Evolutionary conservation across 1,284 basidiomycete species (phyloP).

Genomic region (Sporisorium reilianum): DNA sequence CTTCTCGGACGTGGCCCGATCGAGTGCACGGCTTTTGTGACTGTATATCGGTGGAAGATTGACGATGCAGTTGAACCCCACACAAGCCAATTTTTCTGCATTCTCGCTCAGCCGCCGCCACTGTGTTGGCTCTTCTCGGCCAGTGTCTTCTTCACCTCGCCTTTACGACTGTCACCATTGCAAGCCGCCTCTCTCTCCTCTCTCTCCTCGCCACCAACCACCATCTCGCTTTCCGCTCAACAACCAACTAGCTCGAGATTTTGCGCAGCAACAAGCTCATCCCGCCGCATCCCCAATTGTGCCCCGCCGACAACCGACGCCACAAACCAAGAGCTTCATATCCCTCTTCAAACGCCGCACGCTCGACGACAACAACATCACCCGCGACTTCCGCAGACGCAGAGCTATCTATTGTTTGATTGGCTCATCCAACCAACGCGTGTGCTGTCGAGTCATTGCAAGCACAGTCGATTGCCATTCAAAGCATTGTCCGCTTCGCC

Average conservation of each 20-base stretch:
- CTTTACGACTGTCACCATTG: too few species aligned
- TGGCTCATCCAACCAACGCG: not conserved
- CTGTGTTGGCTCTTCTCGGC: not conserved
- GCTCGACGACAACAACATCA: not conserved
- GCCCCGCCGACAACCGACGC: not conserved
- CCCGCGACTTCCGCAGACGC: not conserved
- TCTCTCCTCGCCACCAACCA: conserved; percentile 1
- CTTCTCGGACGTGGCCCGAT: not conserved
- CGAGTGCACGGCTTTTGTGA: not conserved
- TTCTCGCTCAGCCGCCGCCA: too few species aligned
- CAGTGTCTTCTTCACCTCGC: too few species aligned
- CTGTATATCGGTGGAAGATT: too few species aligned
- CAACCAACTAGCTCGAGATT: too few species aligned
- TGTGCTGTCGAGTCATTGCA: not conserved
- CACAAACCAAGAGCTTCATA: not conserved
- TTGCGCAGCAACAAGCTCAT: not conserved
- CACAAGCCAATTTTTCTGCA: too few species aligned
- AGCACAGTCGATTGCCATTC: not conserved
- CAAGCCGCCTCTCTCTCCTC: not conserved
- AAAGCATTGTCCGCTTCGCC: too few species aligned
- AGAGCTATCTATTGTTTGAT: not conserved
- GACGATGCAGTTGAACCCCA: not conserved
- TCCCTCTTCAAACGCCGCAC: not conserved
- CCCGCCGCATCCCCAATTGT: not conserved
- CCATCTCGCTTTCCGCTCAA: not conserved